These are phyloP conservation scores for Viola pubescens DNA, from an alignment of 441 rosid species.

Conservation along the genomic window DNA sequence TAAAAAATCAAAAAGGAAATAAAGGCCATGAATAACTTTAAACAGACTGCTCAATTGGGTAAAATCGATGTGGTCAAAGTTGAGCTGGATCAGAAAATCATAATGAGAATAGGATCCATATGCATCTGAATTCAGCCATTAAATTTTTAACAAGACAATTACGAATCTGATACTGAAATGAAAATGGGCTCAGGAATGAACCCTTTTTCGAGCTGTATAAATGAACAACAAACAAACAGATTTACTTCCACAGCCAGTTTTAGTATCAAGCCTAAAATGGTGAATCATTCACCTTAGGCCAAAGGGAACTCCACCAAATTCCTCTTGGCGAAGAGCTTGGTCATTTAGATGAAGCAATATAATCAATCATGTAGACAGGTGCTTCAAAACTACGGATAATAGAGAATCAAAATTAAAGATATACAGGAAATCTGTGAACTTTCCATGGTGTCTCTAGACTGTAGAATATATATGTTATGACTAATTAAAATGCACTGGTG, in stretches of 20 bases:
- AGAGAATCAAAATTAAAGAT: conserved; percentile 2
- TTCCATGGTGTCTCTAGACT: neutral
- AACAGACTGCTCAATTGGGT: conserved; percentile 20
- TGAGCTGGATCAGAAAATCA: conserved; percentile 22
- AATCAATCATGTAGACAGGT: neutral
- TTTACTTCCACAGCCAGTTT: too few species aligned
- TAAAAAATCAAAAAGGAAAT: conserved; percentile 24
- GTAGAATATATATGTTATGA: neutral
- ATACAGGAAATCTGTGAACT: neutral
- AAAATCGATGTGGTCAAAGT: conserved; percentile 18
- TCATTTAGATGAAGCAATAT: neutral
- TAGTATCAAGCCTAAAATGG: too few species aligned
- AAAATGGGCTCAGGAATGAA: too few species aligned
- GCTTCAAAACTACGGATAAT: neutral
- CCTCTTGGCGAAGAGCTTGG: neutral
- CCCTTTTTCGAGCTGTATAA: too few species aligned
- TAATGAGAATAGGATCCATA: conserved; percentile 12
- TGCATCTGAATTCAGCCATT: conserved; percentile 6
- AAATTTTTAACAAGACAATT: neutral
- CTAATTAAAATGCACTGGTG: too few species aligned
- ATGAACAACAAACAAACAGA: too few species aligned
- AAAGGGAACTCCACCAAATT: neutral
- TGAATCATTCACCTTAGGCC: too few species aligned
- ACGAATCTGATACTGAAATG: too few species aligned
- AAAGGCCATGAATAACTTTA: conserved; percentile 18